Conservation (phyloP, 129 eudicot genomes). For the Pulicaria dysenterica region DNA sequence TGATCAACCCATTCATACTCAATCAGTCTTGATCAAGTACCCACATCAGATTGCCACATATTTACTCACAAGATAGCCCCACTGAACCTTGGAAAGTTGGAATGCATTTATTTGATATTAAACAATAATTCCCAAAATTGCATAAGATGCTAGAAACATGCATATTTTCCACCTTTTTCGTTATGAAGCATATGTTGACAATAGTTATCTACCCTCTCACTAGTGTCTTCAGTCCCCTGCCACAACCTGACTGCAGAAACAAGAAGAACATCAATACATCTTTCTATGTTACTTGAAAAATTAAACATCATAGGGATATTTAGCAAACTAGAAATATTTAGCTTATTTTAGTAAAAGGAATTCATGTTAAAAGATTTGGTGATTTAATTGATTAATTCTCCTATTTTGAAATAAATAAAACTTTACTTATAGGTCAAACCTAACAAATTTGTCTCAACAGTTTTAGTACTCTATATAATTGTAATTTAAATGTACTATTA, state of each 20-base stretch:
- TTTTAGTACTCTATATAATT: not conserved
- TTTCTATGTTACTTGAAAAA: not conserved
- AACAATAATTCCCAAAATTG: conserved; percentile 19
- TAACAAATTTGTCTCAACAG: not conserved
- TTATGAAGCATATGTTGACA: conserved; percentile 20
- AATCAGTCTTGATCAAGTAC: not conserved
- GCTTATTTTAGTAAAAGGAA: not conserved
- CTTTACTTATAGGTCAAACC: not conserved
- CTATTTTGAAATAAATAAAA: not conserved
- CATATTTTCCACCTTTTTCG: conserved; percentile 25
- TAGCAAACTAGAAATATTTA: not conserved
- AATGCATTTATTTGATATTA: conserved; percentile 5
- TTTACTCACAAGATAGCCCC: conserved; percentile 20
- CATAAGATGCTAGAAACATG: conserved; percentile 14
- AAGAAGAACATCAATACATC: conserved; percentile 12
- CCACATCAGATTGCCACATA: not conserved
- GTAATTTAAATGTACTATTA: not conserved
- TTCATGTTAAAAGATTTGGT: not conserved
- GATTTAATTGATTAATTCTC: not conserved
- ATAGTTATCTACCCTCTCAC: conserved; percentile 19
- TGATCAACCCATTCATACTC: too few species aligned
- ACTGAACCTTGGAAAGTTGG: conserved; percentile 1
- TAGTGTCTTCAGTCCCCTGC: conserved; percentile 16
- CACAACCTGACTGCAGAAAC: conserved; percentile 17
- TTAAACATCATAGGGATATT: not conserved